phyloP scores from a whole-genome alignment of 1,284 basidiomycete species.

The Tilletia caries region DNA sequence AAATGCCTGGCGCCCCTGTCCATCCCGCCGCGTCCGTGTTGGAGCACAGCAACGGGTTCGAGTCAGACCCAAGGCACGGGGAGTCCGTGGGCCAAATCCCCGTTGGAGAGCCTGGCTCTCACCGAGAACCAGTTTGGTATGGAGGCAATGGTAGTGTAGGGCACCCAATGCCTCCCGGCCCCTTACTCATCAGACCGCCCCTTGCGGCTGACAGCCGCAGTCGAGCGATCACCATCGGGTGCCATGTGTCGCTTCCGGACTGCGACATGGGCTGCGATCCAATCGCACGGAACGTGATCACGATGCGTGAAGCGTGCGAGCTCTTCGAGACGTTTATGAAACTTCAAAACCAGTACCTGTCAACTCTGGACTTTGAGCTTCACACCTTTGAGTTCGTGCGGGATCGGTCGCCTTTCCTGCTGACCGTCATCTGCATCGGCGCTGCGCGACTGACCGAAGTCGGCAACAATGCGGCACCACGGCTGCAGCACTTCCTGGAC shows the following conservation, averaged over 20 bases:
- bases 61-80: background rate
- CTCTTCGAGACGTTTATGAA: conserved; percentile 8
- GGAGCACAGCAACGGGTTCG: background rate
- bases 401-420: conserved; percentile 9
- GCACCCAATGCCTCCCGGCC: background rate
- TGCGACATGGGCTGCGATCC: conserved; percentile 2
- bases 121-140: background rate
- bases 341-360: conserved; percentile 3
- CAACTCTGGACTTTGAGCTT: background rate
- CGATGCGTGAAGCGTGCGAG: conserved; percentile 1
- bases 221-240: conserved; percentile 3
- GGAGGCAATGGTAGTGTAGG: background rate
- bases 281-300: conserved; percentile 10
- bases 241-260: background rate
- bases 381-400: conserved; percentile 10
- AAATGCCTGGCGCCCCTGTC: background rate
- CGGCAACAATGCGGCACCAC: background rate
- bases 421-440: background rate
- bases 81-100: background rate
- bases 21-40: no score
- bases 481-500: background rate
- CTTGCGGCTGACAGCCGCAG: conserved; percentile 1
- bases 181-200: background rate
- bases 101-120: background rate
- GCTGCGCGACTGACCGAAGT: background rate